Evolutionary conservation across 768 basidiomycete species (phyloP).

Genomic region (Pleurotus sapidus): DNA sequence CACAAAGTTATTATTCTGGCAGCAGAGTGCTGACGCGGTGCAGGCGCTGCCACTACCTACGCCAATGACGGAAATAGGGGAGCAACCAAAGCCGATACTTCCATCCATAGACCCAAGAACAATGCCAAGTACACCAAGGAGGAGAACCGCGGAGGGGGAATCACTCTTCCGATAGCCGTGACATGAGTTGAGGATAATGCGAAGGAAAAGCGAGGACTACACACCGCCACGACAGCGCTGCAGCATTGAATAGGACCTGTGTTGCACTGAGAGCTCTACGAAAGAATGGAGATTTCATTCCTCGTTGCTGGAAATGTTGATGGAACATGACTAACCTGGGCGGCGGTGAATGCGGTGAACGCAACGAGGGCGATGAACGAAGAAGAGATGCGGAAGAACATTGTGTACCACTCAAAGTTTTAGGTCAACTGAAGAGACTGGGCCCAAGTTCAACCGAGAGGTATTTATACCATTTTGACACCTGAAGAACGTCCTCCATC

Average conservation of each 20-base stretch:
- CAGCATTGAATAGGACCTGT: constrained; percentile 1
- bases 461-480: neutral
- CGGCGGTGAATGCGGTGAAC: neutral
- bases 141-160: neutral
- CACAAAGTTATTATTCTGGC: neutral
- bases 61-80: neutral
- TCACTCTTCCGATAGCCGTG: neutral
- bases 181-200: neutral
- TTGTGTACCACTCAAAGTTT: neutral
- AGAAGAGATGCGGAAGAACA: neutral
- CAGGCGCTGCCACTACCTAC: neutral
- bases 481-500: neutral
- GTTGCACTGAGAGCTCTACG: neutral
- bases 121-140: neutral
- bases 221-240: neutral
- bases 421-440: neutral
- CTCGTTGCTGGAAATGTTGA: neutral
- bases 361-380: neutral
- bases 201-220: neutral
- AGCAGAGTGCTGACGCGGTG: neutral
- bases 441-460: neutral
- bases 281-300: neutral
- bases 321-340: neutral
- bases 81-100: neutral
- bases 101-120: neutral